phyloP scores from a whole-genome alignment of 2,329 filamentous ascomycete genomes.

The Talaromyces pinophilus region DNA sequence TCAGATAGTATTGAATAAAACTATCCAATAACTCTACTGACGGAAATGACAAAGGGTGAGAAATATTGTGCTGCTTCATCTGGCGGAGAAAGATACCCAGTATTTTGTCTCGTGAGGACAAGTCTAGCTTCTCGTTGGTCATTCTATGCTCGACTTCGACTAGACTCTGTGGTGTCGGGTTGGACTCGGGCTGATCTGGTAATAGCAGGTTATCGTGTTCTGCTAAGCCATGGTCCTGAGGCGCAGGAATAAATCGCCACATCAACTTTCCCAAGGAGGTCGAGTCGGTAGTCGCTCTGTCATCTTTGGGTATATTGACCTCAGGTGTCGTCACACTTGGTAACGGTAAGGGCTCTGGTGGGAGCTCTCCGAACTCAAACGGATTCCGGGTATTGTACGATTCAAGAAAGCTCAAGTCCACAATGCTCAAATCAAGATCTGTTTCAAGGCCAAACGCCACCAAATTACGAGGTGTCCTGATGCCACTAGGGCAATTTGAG shows the following conservation, averaged over 20 bases:
- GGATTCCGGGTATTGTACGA: conserved; percentile 36
- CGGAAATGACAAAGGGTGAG: conserved; percentile 35
- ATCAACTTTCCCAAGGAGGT: conserved; percentile 28
- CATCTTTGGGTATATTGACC: not conserved
- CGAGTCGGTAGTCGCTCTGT: conserved; percentile 15
- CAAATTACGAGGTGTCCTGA: conserved; percentile 24
- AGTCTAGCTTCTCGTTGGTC: conserved; percentile 13
- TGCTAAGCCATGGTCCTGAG: conserved; percentile 34
- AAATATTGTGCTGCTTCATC: conserved; percentile 10
- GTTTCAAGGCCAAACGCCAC: conserved; percentile 26
- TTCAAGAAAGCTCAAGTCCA: conserved; percentile 38
- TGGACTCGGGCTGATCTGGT: conserved; percentile 24
- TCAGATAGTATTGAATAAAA: conserved; percentile 37
- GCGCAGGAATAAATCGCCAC: conserved; percentile 37
- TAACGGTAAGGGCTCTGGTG: not conserved
- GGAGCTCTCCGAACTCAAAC: conserved; percentile 29
- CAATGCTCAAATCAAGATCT: conserved; percentile 33
- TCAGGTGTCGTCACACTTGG: not conserved
- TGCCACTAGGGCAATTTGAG: conserved; percentile 13
- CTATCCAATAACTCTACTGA: conserved; percentile 37
- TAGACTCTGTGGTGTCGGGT: conserved; percentile 17
- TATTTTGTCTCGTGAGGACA: conserved; percentile 20
- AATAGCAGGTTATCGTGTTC: conserved; percentile 39
- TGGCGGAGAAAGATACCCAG: conserved; percentile 19
- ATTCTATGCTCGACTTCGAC: conserved; percentile 26